Percentiles rank a stretch among this genome's conserved stretches.
phyloP scores from a whole-genome alignment of 177 flowering plant genomes.

The Tripterygium wilfordii region DNA sequence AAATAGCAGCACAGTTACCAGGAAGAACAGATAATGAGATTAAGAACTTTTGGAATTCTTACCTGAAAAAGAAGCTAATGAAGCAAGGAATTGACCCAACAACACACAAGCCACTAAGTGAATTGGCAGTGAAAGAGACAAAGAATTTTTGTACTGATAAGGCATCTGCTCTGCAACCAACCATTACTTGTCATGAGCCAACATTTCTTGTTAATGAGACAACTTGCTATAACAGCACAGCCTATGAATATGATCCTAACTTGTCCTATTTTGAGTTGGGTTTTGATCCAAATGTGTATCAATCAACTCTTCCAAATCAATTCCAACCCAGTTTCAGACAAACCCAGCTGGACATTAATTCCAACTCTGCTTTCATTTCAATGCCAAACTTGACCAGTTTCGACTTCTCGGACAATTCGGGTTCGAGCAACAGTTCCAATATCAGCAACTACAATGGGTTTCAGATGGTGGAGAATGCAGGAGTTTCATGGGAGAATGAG shows the following conservation, averaged over 20 bases:
- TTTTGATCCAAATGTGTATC: slow-evolving; percentile 17
- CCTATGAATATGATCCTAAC: no score
- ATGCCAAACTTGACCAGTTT: slow-evolving; percentile 42
- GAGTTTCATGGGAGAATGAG: slow-evolving; percentile 32
- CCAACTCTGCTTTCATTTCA: slow-evolving; percentile 28
- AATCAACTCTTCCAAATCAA: slow-evolving; percentile 8
- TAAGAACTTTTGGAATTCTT: slow-evolving; percentile 88
- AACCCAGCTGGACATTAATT: slow-evolving; percentile 22
- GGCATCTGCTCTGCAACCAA: slow-evolving; percentile 9
- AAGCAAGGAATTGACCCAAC: slow-evolving; percentile 83
- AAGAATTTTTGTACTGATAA: slow-evolving; percentile 19
- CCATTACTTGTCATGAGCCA: slow-evolving; percentile 14
- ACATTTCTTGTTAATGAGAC: slow-evolving; percentile 14
- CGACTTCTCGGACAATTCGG: slow-evolving; percentile 44
- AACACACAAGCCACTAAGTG: slow-evolving; percentile 62
- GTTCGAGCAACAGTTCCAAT: slow-evolving; percentile 39
- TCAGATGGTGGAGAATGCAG: slow-evolving; percentile 28
- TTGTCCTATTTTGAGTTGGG: slow-evolving; percentile 24
- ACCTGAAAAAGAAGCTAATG: slow-evolving; percentile 78
- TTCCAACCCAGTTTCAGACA: slow-evolving; percentile 2
- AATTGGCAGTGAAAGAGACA: slow-evolving; percentile 21
- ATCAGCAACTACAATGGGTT: slow-evolving; percentile 22
- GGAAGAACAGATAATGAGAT: slow-evolving; percentile 97
- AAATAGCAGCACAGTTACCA: slow-evolving; percentile 80
- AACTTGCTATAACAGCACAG: slow-evolving; percentile 5